Evolutionary conservation across 108 stramenopile genomes (phyloP).

Genomic region (Bacterosira constricta): DNA sequence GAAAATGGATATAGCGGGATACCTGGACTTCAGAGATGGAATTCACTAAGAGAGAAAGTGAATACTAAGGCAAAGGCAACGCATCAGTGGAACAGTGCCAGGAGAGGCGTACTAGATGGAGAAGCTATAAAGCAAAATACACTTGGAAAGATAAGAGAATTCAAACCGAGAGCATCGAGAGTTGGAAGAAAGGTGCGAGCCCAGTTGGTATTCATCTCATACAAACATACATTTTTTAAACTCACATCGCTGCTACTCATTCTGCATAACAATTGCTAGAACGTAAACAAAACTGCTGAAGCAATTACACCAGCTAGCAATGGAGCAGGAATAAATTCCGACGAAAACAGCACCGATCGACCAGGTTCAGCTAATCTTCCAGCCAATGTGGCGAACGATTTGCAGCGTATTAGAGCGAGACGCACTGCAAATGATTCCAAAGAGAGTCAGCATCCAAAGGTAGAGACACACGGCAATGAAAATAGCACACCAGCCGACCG

Average conservation of each 20-base stretch:
- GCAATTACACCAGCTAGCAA: too few species aligned
- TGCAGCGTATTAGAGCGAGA: constrained; percentile 14
- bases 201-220: too few species aligned
- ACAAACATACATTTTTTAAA: too few species aligned
- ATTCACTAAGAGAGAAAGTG: constrained; percentile 11
- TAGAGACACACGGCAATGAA: too few species aligned
- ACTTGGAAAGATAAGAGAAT: constrained; percentile 3
- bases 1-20: not conserved
- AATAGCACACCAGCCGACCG: too few species aligned
- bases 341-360: too few species aligned
- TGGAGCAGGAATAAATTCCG: too few species aligned
- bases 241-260: too few species aligned
- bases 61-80: constrained; percentile 15
- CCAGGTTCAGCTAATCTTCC: not conserved
- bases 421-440: too few species aligned
- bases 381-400: constrained; percentile 5
- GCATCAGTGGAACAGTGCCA: constrained; percentile 17
- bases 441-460: too few species aligned
- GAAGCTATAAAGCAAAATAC: not conserved
- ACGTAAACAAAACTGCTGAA: not conserved
- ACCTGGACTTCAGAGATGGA: constrained; percentile 19
- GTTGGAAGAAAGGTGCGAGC: not conserved
- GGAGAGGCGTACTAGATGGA: constrained; percentile 9
- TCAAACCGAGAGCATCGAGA: not conserved
- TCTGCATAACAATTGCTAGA: too few species aligned